Evolutionary conservation across 1,139 yeast species (phyloP).

Genomic region (Groenewaldozyma sp.): DNA sequence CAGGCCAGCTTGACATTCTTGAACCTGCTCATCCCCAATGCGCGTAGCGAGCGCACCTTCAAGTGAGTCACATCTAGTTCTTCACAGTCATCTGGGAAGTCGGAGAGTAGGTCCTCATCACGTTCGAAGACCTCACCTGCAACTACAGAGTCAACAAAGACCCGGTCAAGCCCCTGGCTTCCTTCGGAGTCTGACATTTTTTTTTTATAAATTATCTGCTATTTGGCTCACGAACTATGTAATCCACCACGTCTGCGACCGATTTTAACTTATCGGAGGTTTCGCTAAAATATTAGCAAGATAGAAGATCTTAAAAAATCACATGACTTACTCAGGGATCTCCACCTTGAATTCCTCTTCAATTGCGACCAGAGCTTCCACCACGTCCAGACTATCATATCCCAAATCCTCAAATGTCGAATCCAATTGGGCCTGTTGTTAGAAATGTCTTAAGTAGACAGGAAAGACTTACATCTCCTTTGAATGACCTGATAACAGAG

Average conservation of each 20-base stretch:
- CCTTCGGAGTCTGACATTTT: too few species aligned
- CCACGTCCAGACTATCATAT: conserved; percentile 79
- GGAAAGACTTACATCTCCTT: too few species aligned
- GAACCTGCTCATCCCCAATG: conserved; percentile 45
- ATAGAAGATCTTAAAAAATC: neutral
- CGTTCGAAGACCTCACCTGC: conserved; percentile 20
- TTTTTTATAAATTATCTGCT: too few species aligned
- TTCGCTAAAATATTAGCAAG: conserved; percentile 29
- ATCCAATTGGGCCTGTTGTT: neutral
- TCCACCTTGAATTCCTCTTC: conserved; percentile 59
- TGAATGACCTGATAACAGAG: neutral
- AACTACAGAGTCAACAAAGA: conserved; percentile 14
- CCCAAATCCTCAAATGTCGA: conserved; percentile 52
- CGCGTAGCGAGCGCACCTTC: conserved; percentile 61
- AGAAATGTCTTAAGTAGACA: too few species aligned
- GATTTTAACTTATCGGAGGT: conserved; percentile 80
- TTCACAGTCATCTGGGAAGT: conserved; percentile 51
- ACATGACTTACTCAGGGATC: conserved; percentile 51
- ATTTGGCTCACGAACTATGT: conserved; percentile 56
- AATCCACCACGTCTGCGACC: conserved; percentile 73
- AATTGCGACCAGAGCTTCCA: conserved; percentile 82
- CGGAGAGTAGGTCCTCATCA: conserved; percentile 45
- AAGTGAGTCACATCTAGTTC: conserved; percentile 71
- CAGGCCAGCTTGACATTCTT: conserved; percentile 51
- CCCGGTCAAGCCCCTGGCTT: too few species aligned